Evolutionary conservation across 352 stramenopile genomes (phyloP).

Genomic region (Achlya hypogyna): DNA sequence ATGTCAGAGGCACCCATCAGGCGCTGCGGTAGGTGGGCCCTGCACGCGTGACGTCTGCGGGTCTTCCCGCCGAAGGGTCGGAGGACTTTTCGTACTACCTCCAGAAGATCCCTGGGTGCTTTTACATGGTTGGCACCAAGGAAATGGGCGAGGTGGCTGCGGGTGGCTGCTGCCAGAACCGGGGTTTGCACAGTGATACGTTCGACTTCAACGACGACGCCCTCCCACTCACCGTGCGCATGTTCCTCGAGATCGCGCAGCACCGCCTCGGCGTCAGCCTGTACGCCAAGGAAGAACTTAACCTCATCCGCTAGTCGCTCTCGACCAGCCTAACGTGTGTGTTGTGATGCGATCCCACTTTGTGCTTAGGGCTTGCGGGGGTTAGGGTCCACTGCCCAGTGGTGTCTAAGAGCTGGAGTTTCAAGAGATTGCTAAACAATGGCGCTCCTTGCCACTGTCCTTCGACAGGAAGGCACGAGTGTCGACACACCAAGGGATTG

Average conservation of each 20-base stretch:
- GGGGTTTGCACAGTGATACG: slow-evolving; percentile 14
- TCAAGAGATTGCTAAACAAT: too few relatives aligned
- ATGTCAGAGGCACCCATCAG: background rate
- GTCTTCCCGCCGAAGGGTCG: slow-evolving; percentile 83
- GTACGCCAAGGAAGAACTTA: slow-evolving; percentile 51
- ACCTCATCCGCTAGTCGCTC: too few relatives aligned
- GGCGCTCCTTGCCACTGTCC: too few relatives aligned
- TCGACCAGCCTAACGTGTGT: too few relatives aligned
- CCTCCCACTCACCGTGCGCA: slow-evolving; percentile 54
- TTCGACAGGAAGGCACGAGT: too few relatives aligned
- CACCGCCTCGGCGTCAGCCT: slow-evolving; percentile 54
- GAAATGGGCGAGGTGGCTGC: slow-evolving; percentile 33
- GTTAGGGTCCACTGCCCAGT: too few relatives aligned
- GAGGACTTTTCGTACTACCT: slow-evolving; percentile 93
- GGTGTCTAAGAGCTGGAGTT: too few relatives aligned
- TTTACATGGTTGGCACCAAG: slow-evolving; percentile 77
- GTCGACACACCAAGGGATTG: too few relatives aligned
- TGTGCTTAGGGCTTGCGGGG: too few relatives aligned
- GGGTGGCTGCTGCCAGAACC: background rate
- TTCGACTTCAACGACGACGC: slow-evolving; percentile 83
- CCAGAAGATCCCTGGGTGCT: slow-evolving; percentile 69
- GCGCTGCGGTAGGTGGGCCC: slow-evolving; percentile 18
- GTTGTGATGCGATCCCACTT: too few relatives aligned
- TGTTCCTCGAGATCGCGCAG: slow-evolving; percentile 73
- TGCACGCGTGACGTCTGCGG: slow-evolving; percentile 58